Conservation (phyloP, 169 alveolate genomes). For the Neospora caninum region DNA sequence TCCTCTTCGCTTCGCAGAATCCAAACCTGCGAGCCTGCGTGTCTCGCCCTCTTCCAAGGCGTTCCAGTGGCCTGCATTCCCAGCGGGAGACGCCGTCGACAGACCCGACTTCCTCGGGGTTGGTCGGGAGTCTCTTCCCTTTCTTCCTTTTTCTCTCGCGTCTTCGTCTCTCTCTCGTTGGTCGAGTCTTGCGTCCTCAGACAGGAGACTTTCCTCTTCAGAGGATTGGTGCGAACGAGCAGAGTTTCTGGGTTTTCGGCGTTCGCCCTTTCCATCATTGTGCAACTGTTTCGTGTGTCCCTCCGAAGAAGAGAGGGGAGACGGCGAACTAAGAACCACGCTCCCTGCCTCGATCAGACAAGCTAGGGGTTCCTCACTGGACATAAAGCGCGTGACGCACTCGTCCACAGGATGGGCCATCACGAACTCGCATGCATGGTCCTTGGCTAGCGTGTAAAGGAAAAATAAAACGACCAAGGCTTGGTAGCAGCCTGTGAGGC, state of each 20-base stretch:
- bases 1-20: no score
- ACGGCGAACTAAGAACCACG: constrained; percentile 54
- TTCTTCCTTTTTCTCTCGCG: no score
- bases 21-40: no score
- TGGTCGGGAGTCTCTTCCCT: no score
- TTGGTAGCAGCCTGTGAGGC: constrained; percentile 68
- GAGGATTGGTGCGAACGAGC: background rate
- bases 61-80: no score
- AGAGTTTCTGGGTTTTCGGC: background rate
- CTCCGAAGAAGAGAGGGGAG: background rate
- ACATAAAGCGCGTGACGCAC: constrained; percentile 69
- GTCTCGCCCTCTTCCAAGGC: no score
- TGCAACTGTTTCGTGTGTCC: background rate
- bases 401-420: constrained; percentile 68
- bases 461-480: constrained; percentile 70
- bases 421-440: constrained; percentile 75
- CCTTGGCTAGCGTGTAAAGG: constrained; percentile 66
- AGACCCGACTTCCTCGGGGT: no score
- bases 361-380: constrained; percentile 73
- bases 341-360: constrained; percentile 71
- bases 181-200: background rate
- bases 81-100: no score
- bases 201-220: background rate
- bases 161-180: no score
- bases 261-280: background rate